Evolutionary conservation across 1,284 basidiomycete species (phyloP).

Genomic region (Sporisorium scitamineum): DNA sequence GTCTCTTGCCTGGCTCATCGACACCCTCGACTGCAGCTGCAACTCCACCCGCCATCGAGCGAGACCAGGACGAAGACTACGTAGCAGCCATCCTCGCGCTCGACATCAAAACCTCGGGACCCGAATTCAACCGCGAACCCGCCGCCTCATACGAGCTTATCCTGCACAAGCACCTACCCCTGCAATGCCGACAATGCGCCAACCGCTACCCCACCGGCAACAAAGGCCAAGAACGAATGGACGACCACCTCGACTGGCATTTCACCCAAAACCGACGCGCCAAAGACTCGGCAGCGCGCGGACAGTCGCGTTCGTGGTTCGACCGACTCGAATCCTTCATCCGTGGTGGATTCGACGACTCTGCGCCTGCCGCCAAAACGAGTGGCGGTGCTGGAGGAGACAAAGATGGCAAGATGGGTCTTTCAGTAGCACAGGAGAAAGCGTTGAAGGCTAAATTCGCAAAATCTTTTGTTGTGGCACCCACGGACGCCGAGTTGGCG

Average conservation of each 20-base stretch:
- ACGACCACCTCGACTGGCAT: slow-evolving; percentile 96
- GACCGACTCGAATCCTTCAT: slow-evolving; percentile 79
- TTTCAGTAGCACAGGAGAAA: slow-evolving; percentile 75
- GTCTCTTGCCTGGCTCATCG: slow-evolving; percentile 55
- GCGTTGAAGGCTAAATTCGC: slow-evolving; percentile 75
- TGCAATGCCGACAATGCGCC: slow-evolving; percentile 94
- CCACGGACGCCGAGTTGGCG: slow-evolving; percentile 80
- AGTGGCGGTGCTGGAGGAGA: slow-evolving; percentile 56
- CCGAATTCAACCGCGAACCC: slow-evolving; percentile 81
- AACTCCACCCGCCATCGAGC: slow-evolving; percentile 69
- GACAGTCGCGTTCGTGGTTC: slow-evolving; percentile 92
- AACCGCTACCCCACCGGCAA: slow-evolving; percentile 82
- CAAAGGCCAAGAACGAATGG: slow-evolving; percentile 81
- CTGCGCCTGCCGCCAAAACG: slow-evolving; percentile 40
- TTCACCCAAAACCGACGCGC: slow-evolving; percentile 93
- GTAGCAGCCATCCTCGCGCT: slow-evolving; percentile 79
- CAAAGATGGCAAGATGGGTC: slow-evolving; percentile 57
- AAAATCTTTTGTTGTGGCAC: slow-evolving; percentile 79
- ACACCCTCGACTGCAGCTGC: slow-evolving; percentile 53
- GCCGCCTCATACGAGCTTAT: slow-evolving; percentile 64
- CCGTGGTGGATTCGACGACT: slow-evolving; percentile 49
- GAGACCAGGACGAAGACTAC: slow-evolving; percentile 73
- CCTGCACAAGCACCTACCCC: slow-evolving; percentile 74
- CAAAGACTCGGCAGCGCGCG: slow-evolving; percentile 83
- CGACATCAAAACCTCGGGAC: slow-evolving; percentile 77